Evolutionary conservation across 345 rosid species (phyloP).

Genomic region (Eucalyptus virginea): DNA sequence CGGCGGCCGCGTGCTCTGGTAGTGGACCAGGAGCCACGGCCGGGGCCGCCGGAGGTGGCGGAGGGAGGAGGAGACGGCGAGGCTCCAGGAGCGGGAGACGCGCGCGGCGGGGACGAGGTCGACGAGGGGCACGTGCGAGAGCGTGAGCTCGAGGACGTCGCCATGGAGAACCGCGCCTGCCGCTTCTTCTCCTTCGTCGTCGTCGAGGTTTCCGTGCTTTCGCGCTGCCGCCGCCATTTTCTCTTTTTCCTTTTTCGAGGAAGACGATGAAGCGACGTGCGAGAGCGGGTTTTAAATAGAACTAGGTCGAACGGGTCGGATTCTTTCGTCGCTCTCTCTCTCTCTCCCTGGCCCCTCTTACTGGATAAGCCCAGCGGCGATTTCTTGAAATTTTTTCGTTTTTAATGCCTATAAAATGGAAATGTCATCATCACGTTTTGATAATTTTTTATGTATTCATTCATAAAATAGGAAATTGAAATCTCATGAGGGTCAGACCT

Average conservation of each 20-base stretch:
- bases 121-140: constrained; percentile 47
- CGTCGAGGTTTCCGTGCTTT: neutral
- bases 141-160: constrained; percentile 39
- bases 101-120: constrained; percentile 46
- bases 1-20: constrained; percentile 20
- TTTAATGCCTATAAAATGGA: too few species aligned
- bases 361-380: neutral
- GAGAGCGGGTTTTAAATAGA: neutral
- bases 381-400: neutral
- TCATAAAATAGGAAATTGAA: neutral
- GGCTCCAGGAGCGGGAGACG: constrained; percentile 65
- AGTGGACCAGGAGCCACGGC: constrained; percentile 68
- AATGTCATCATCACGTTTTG: neutral
- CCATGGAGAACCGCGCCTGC: constrained; percentile 4
- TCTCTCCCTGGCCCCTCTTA: neutral
- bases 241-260: neutral
- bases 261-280: neutral
- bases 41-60: constrained; percentile 17
- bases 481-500: neutral
- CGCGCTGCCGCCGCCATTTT: neutral
- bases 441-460: neutral
- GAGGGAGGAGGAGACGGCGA: constrained; percentile 56
- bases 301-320: neutral
- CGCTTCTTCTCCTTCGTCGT: neutral
- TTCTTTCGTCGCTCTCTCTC: neutral